phyloP scores from a whole-genome alignment of 805 yeast species.

The Metschnikowia peoriensis region DNA sequence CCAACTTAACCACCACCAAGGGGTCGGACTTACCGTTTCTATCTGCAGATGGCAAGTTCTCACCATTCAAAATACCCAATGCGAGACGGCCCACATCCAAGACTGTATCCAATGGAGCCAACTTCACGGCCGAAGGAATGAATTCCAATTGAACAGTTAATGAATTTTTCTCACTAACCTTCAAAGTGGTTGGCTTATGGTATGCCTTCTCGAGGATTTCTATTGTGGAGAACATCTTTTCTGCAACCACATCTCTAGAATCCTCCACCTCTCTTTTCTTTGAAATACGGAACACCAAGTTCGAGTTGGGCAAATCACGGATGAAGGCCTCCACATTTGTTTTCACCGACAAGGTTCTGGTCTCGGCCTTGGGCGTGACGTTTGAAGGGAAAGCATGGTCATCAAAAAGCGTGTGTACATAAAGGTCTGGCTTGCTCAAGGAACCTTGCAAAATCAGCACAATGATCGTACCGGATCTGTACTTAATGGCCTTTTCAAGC shows the following conservation, averaged over 20 bases:
- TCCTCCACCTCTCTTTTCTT: slow-evolving; percentile 47
- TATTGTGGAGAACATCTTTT: slow-evolving; percentile 47
- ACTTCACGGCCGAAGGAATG: slow-evolving; percentile 53
- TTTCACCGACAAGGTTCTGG: slow-evolving; percentile 40
- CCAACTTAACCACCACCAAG: slow-evolving; percentile 49
- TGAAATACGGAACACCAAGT: slow-evolving; percentile 54
- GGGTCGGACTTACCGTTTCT: slow-evolving; percentile 81
- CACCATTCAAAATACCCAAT: slow-evolving; percentile 57
- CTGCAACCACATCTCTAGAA: slow-evolving; percentile 50
- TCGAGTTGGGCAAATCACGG: slow-evolving; percentile 68
- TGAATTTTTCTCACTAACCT: slow-evolving; percentile 37
- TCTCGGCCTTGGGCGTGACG: slow-evolving; percentile 47
- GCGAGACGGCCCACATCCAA: slow-evolving; percentile 65
- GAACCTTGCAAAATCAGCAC: slow-evolving; percentile 52
- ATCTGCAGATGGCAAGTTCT: slow-evolving; percentile 57
- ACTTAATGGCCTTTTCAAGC: slow-evolving; percentile 50
- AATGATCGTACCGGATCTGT: slow-evolving; percentile 62
- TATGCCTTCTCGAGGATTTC: slow-evolving; percentile 54
- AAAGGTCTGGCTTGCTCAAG: slow-evolving; percentile 47
- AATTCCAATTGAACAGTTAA: slow-evolving; percentile 55
- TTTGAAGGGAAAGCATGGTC: slow-evolving; percentile 61
- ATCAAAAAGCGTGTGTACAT: slow-evolving; percentile 61
- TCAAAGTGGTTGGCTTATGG: slow-evolving; percentile 44
- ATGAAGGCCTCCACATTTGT: slow-evolving; percentile 61
- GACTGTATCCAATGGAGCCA: slow-evolving; percentile 60